Conservation (phyloP, 371 early-diverging fungal species). For the Furculomyces boomerangus region DNA sequence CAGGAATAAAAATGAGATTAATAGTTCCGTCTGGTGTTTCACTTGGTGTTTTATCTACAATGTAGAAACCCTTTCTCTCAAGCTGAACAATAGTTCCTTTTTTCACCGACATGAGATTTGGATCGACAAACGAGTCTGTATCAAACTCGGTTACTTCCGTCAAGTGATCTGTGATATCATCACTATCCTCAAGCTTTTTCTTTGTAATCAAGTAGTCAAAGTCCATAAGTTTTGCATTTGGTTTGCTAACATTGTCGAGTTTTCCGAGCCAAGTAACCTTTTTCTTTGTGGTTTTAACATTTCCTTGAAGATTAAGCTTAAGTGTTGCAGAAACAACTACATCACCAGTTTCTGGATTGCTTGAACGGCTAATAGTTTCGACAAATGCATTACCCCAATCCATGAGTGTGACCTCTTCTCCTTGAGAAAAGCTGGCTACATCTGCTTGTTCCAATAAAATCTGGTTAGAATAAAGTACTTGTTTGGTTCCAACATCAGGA, state of each 20-base stretch:
- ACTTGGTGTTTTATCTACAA: conserved; percentile 49
- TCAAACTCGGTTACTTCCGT: conserved; percentile 83
- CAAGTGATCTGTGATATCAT: conserved; percentile 65
- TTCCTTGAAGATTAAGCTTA: conserved; percentile 80
- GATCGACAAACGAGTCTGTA: conserved; percentile 41
- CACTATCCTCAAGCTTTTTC: conserved; percentile 92
- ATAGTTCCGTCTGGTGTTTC: conserved; percentile 22
- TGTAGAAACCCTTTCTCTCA: conserved; percentile 96
- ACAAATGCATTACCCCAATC: conserved; percentile 99
- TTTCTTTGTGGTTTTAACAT: conserved; percentile 97
- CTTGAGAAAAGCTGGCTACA: conserved; percentile 54
- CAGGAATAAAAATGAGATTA: conserved; percentile 74
- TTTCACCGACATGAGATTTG: conserved; percentile 35
- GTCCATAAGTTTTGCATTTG: conserved; percentile 56
- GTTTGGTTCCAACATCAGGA: conserved; percentile 76
- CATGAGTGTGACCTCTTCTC: conserved; percentile 98
- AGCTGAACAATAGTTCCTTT: conserved; percentile 91
- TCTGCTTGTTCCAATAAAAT: conserved; percentile 85
- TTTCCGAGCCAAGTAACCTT: conserved; percentile 96
- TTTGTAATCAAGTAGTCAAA: conserved; percentile 95
- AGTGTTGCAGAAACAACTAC: conserved; percentile 31
- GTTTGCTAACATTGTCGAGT: conserved; percentile 29
- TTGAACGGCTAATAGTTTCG: conserved; percentile 33
- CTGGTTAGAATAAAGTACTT: conserved; percentile 52
- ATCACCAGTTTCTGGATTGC: conserved; percentile 15